Evolutionary conservation across 257 asterid genomes (phyloP).

Genomic region (Solanum medicagineum): DNA sequence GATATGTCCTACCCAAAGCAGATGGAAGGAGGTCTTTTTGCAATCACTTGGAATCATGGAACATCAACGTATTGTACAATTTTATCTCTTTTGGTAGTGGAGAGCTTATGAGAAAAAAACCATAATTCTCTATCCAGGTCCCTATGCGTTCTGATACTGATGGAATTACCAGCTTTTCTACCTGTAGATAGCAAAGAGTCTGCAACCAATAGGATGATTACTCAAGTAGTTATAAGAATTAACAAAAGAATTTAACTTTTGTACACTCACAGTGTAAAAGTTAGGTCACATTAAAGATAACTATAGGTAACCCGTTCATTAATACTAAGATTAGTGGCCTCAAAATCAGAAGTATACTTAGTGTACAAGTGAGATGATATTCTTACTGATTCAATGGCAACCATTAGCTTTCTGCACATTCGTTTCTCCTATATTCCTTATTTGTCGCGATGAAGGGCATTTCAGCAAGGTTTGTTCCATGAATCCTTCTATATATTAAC

Average conservation of each 20-base stretch:
- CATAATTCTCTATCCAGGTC: conserved; percentile 23
- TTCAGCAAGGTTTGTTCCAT: conserved; percentile 44
- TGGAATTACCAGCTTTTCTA: conserved; percentile 40
- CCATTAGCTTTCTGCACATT: conserved; percentile 43
- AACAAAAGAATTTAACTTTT: neutral
- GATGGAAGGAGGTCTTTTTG: conserved; percentile 20
- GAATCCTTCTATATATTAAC: conserved; percentile 19
- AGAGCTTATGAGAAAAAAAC: conserved; percentile 6
- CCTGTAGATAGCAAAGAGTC: conserved; percentile 32
- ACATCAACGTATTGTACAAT: conserved; percentile 30
- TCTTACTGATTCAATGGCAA: conserved; percentile 36
- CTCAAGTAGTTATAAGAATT: neutral
- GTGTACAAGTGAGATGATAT: neutral
- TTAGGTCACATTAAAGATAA: neutral
- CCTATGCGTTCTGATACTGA: conserved; percentile 17
- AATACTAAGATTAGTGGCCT: neutral
- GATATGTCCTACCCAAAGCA: neutral
- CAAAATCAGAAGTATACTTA: neutral
- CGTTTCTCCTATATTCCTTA: conserved; percentile 24
- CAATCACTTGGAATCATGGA: conserved; percentile 31
- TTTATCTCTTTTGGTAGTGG: conserved; percentile 21
- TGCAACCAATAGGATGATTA: neutral
- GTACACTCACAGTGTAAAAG: neutral
- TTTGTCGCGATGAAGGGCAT: conserved; percentile 59
- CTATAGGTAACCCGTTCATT: neutral